Percentiles rank a stretch among this genome's conserved stretches.
These are phyloP conservation scores for Dinochytrium kinnereticum DNA, from an alignment of 371 early-diverging fungal species.

Conservation along the genomic window DNA sequence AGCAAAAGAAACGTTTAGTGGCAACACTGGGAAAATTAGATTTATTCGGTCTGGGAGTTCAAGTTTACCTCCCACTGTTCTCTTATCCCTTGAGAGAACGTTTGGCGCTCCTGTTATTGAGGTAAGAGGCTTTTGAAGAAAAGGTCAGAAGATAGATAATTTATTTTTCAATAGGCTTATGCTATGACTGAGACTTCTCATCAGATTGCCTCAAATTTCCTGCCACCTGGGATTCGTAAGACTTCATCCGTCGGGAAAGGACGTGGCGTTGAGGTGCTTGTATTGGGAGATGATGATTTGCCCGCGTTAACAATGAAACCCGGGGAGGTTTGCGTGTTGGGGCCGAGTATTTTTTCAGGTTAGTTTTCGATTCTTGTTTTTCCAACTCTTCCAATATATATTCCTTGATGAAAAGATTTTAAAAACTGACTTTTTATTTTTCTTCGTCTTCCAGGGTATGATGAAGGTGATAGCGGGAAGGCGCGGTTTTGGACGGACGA, in stretches of 20 bases:
- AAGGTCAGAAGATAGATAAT: neutral
- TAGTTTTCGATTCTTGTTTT: neutral
- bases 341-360: constrained; percentile 68
- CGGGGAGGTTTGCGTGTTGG: constrained; percentile 87
- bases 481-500: neutral
- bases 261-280: constrained; percentile 78
- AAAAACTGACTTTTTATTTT: constrained; percentile 44
- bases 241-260: constrained; percentile 79
- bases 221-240: constrained; percentile 76
- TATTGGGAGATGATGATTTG: constrained; percentile 70
- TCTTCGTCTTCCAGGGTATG: neutral
- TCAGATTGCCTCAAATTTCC: constrained; percentile 86
- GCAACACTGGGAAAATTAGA: constrained; percentile 60
- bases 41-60: constrained; percentile 89
- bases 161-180: constrained; percentile 64
- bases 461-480: neutral
- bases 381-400: neutral
- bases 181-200: constrained; percentile 94
- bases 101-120: constrained; percentile 81
- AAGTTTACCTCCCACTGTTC: constrained; percentile 76
- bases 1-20: constrained; percentile 25
- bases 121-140: no score
- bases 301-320: constrained; percentile 45
- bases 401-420: neutral
- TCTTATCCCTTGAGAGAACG: constrained; percentile 68